Conservation (phyloP, 805 yeast genomes). For the Saccharomycopsis fodiens region DNA sequence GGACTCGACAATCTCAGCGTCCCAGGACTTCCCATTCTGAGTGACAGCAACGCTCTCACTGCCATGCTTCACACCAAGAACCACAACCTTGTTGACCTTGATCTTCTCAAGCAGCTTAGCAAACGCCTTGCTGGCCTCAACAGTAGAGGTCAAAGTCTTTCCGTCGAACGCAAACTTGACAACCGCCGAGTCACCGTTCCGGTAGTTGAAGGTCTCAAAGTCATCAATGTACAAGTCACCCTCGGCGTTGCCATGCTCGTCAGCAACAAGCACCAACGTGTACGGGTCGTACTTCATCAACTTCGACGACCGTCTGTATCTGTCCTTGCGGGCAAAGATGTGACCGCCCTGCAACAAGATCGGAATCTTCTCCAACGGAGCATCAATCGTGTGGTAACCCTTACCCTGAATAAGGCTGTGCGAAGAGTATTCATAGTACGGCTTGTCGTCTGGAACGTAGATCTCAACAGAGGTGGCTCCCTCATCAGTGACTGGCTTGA, state of each 20-base stretch:
- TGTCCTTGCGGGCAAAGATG: constrained; percentile 56
- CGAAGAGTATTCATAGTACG: constrained; percentile 47
- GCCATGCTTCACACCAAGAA: constrained; percentile 32
- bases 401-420: constrained; percentile 28
- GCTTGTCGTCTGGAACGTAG: constrained; percentile 33
- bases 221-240: constrained; percentile 76
- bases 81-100: constrained; percentile 46
- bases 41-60: constrained; percentile 26
- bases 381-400: constrained; percentile 34
- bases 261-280: constrained; percentile 59
- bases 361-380: constrained; percentile 59
- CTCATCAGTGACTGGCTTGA: constrained; percentile 70
- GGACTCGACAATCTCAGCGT: constrained; percentile 22
- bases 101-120: constrained; percentile 28
- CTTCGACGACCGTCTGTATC: constrained; percentile 73
- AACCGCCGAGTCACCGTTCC: constrained; percentile 35
- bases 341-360: constrained; percentile 73
- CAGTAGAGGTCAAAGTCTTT: constrained; percentile 27
- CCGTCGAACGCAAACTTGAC: constrained; percentile 34
- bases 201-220: constrained; percentile 62
- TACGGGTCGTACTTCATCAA: constrained; percentile 76
- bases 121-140: constrained; percentile 24
- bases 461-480: constrained; percentile 33
- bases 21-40: constrained; percentile 35
- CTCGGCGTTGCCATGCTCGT: constrained; percentile 39